These are phyloP conservation scores for Tetrahymena thermophila DNA, from an alignment of 73 alveolate genomes.

Conservation along the genomic window DNA sequence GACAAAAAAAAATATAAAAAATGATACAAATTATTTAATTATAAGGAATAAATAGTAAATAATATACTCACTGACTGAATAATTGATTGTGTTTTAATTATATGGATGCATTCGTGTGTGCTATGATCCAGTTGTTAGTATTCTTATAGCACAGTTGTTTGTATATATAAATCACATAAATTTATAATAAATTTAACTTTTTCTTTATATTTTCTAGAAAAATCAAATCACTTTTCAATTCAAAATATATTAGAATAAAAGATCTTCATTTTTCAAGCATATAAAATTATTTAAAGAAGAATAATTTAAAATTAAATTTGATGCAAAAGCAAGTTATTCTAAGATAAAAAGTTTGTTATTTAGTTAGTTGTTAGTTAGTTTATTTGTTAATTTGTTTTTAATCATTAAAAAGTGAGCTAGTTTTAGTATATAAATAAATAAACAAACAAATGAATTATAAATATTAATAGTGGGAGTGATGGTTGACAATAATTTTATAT, in stretches of 20 bases:
- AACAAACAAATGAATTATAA: background rate
- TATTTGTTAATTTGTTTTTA: no score
- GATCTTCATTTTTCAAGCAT: no score
- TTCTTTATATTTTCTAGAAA: background rate
- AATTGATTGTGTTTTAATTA: background rate
- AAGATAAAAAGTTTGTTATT: no score
- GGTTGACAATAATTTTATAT: background rate
- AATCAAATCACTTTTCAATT: background rate
- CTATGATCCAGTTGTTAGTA: background rate
- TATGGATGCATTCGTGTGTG: background rate
- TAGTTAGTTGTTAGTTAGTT: no score
- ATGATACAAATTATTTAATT: background rate
- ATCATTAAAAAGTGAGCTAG: background rate
- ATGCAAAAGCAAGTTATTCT: background rate
- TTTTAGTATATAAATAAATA: background rate
- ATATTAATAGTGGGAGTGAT: no score
- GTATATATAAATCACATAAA: background rate
- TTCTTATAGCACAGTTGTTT: background rate
- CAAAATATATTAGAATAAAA: background rate
- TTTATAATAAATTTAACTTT: background rate
- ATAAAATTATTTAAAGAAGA: no score
- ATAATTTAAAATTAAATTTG: no score
- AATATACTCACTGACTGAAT: background rate
- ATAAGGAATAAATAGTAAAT: background rate
- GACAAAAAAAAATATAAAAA: background rate